Percentiles rank a stretch among this genome's conserved stretches.
phyloP scores from a whole-genome alignment of 805 yeast species.

The Metschnikowia amazonensis region DNA sequence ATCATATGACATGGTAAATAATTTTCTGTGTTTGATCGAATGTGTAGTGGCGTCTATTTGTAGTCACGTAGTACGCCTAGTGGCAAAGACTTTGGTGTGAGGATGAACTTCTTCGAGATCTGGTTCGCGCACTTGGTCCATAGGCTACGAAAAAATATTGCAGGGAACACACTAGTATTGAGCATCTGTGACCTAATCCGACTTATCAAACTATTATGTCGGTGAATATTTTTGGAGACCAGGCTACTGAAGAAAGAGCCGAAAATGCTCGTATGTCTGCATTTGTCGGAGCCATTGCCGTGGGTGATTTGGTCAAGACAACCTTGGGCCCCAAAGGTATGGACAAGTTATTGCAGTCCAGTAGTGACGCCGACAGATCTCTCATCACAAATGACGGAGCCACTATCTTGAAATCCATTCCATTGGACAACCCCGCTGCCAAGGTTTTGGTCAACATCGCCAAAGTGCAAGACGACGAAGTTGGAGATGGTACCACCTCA shows the following conservation, averaged over 20 bases:
- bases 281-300: constrained; percentile 98
- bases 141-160: constrained; percentile 3
- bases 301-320: constrained; percentile 91
- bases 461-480: constrained; percentile 96
- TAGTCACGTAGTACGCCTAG: background rate
- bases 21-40: background rate
- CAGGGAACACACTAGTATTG: background rate
- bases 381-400: constrained; percentile 98
- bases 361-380: constrained; percentile 65
- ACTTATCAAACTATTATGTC: constrained; percentile 41
- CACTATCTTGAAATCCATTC: constrained; percentile 88
- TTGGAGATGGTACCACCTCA: constrained; percentile 97
- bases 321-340: constrained; percentile 98
- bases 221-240: constrained; percentile 94
- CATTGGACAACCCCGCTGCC: constrained; percentile 97
- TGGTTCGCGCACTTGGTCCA: constrained; percentile 6
- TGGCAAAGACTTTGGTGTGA: constrained; percentile 1
- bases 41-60: background rate
- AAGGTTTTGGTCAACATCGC: constrained; percentile 91
- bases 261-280: constrained; percentile 97
- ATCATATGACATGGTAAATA: constrained; percentile 27
- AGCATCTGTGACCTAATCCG: constrained; percentile 1
- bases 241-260: constrained; percentile 95
- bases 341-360: constrained; percentile 91
- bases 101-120: background rate